Conservation (phyloP, 2,329 filamentous ascomycete species). For the Coleophoma eucalyptorum region DNA sequence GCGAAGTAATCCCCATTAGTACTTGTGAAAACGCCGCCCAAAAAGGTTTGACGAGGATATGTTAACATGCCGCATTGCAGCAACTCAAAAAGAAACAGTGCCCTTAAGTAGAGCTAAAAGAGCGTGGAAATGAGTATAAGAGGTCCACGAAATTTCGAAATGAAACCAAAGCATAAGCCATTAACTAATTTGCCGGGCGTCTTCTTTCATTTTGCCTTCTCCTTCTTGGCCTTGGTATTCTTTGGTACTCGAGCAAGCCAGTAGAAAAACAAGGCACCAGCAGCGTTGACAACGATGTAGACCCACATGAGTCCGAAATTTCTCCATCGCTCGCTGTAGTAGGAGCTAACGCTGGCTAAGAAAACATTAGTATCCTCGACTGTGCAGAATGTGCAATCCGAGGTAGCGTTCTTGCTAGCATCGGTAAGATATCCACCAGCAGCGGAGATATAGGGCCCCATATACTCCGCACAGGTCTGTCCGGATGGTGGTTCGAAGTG, state of each 20-base stretch:
- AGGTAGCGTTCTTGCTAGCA: conserved; percentile 33
- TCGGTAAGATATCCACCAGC: conserved; percentile 53
- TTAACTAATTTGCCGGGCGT: too few relatives aligned
- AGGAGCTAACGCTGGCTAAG: conserved; percentile 42
- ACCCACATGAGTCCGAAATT: conserved; percentile 57
- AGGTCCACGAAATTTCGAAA: too few relatives aligned
- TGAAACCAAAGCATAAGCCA: too few relatives aligned
- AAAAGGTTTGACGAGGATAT: too few relatives aligned
- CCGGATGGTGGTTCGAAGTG: conserved; percentile 57
- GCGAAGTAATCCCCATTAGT: too few relatives aligned
- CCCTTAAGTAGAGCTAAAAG: too few relatives aligned
- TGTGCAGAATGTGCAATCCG: conserved; percentile 52
- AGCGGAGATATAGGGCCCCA: conserved; percentile 43
- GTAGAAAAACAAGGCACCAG: conserved; percentile 48
- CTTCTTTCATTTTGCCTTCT: too few relatives aligned
- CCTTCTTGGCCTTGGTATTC: conserved; percentile 18
- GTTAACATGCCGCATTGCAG: too few relatives aligned
- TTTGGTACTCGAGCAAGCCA: conserved; percentile 46
- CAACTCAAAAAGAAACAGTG: too few relatives aligned
- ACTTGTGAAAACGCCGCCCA: too few relatives aligned
- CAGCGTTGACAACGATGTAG: conserved; percentile 46
- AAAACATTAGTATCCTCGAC: conserved; percentile 48
- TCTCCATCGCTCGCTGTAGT: conserved; percentile 60
- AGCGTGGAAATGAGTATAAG: too few relatives aligned
- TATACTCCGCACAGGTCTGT: conserved; percentile 57